Evolutionary conservation across 75 land plant genomes (phyloP), one percentile per base, ranked within the genome.

Genomic region (Pinus taeda): DNA sequence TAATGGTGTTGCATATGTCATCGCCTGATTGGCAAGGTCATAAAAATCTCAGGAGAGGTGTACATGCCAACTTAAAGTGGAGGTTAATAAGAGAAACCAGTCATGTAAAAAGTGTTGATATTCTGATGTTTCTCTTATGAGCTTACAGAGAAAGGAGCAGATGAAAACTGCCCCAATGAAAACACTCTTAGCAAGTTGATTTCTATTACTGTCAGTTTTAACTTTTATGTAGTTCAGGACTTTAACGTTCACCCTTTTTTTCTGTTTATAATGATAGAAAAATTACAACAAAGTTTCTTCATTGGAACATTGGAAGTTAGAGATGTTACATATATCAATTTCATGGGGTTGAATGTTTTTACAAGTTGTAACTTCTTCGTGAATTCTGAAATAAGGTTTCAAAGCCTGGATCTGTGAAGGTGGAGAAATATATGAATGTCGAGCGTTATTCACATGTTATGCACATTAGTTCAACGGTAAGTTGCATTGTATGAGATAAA

Each of bases 401-500:
- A 37, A 95, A 91, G 77, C 79, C 91, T 42, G 99, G 98, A 57
- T 90, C 98, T 29, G 99, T 97, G 64, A 94, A 88, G 81, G 99
- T 97, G 75, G 99, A 95, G 67, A 90, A 82, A 67, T 89, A 95
- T 21, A 97, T 95, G 99, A 94, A 94, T 62, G 77, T 97, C 37
- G 99, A 97, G 78, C 85, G 93, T 13, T 97, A 95, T 74, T 97
- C 99, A 20, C 99, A 97, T 87, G 99, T 97, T 63, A 94, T 95
- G 98, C 99, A 97, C 79, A 94, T 97, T 36, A 97, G 99, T 81
- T 97, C 99, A 30, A 97, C 98, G 13, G 99, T 97, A 84, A 66
- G 90, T 64, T 39, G 56, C 67, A 13, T 36, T 49, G 21, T 70
- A 57, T 60, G 57, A 39, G 42, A 39, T 42, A 69, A 69, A 21